Conservation (phyloP, 2,329 filamentous ascomycete species). For the Exophiala aquamarina region DNA sequence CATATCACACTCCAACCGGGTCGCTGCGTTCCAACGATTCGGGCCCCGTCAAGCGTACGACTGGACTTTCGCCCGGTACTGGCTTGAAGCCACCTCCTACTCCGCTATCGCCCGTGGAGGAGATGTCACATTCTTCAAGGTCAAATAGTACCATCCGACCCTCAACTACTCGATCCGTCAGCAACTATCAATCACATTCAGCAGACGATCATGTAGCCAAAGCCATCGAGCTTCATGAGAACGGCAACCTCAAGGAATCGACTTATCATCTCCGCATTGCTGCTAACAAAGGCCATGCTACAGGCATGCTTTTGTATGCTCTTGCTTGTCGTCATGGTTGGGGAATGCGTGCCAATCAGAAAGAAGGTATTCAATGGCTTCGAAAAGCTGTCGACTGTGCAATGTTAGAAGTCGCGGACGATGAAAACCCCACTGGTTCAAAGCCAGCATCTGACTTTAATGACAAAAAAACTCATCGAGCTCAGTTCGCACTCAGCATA, state of each 20-base stretch:
- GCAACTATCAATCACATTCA: slow-evolving; percentile 32
- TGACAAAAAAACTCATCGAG: slow-evolving; percentile 79
- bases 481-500: slow-evolving; percentile 91
- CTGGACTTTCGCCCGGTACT: slow-evolving; percentile 8
- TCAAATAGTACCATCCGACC: slow-evolving; percentile 64
- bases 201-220: slow-evolving; percentile 86
- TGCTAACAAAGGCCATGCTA: slow-evolving; percentile 80
- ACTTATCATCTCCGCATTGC: slow-evolving; percentile 94
- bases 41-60: slow-evolving; percentile 12
- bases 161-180: slow-evolving; percentile 31
- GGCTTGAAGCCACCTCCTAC: slow-evolving; percentile 13
- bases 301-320: slow-evolving; percentile 93
- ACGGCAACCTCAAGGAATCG: slow-evolving; percentile 84
- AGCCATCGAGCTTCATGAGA: slow-evolving; percentile 86
- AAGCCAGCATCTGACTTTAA: slow-evolving; percentile 61
- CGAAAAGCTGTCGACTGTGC: slow-evolving; percentile 85
- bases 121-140: slow-evolving; percentile 56
- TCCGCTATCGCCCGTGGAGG: slow-evolving; percentile 35
- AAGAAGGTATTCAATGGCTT: slow-evolving; percentile 88
- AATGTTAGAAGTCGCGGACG: slow-evolving; percentile 77
- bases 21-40: slow-evolving; percentile 17
- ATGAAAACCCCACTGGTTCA: slow-evolving; percentile 59
- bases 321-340: slow-evolving; percentile 94
- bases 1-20: slow-evolving; percentile 17
- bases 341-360: slow-evolving; percentile 92